Conservation (phyloP, 129 eudicot species). For the Helichrysum umbraculigerum region DNA sequence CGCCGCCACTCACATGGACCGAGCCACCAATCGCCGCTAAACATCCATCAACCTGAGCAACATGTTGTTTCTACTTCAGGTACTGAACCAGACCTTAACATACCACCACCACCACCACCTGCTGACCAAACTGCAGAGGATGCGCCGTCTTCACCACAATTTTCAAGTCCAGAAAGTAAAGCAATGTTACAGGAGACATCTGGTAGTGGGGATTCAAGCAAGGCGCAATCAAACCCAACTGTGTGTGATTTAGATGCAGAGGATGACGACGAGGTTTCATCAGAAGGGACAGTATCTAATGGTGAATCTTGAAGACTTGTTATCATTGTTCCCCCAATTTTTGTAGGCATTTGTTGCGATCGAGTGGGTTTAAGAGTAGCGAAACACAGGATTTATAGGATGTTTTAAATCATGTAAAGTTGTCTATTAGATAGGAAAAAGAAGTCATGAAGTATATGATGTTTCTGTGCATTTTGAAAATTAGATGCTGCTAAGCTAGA, state of each 20-base stretch:
- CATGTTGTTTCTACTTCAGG: constrained; percentile 40
- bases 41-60: constrained; percentile 31
- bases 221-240: constrained; percentile 33
- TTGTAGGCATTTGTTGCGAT: constrained; percentile 28
- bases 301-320: constrained; percentile 30
- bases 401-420: constrained; percentile 18
- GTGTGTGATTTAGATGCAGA: background rate
- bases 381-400: constrained; percentile 18
- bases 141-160: constrained; percentile 29
- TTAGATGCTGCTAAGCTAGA: background rate
- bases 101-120: constrained; percentile 26
- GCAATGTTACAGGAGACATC: constrained; percentile 11
- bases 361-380: constrained; percentile 21
- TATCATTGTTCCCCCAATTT: constrained; percentile 13
- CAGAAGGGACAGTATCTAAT: constrained; percentile 62
- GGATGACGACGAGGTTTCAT: constrained; percentile 46
- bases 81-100: constrained; percentile 42
- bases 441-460: constrained; percentile 1
- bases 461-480: constrained; percentile 17
- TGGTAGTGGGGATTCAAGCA: constrained; percentile 44
- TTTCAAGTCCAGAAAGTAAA: constrained; percentile 23
- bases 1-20: constrained; percentile 18
- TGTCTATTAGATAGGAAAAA: constrained; percentile 4
- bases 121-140: constrained; percentile 24
- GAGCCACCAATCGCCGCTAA: constrained; percentile 26